A percentile compares a stretch with the other conserved stretches of the same genome.
Conservation (phyloP, 2,329 filamentous ascomycete genomes). For the Tolypocladium ophioglossoides region DNA sequence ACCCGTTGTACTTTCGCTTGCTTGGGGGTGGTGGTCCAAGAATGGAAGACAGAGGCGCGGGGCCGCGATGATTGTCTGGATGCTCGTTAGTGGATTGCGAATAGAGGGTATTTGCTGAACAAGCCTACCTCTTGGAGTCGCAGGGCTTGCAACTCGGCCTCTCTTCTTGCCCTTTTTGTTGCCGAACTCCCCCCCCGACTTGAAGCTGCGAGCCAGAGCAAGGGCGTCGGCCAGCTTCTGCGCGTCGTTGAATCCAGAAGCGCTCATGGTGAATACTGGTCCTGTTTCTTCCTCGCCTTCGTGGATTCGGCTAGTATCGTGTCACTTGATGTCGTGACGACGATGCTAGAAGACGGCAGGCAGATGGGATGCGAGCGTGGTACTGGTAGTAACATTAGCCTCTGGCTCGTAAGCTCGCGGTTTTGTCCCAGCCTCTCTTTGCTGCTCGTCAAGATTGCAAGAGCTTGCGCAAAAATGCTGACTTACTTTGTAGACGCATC, state of each 20-base stretch:
- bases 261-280: conserved; percentile 6
- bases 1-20: conserved; percentile 7
- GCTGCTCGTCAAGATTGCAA: background rate
- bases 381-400: background rate
- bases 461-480: background rate
- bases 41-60: background rate
- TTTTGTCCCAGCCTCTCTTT: background rate
- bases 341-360: too few relatives aligned
- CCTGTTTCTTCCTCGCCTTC: background rate
- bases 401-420: background rate
- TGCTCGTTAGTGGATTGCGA: background rate
- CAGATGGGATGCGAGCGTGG: too few relatives aligned
- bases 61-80: background rate
- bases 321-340: too few relatives aligned
- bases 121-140: background rate
- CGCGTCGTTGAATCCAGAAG: conserved; percentile 11
- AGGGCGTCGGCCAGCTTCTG: conserved; percentile 16
- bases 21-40: conserved; percentile 6
- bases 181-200: conserved; percentile 4
- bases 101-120: background rate
- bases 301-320: too few relatives aligned
- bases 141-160: background rate
- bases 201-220: conserved; percentile 16
- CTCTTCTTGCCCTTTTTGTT: background rate
- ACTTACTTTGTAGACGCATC: background rate